phyloP scores from a whole-genome alignment of 352 stramenopile species.

The Phytophthora parvispora region DNA sequence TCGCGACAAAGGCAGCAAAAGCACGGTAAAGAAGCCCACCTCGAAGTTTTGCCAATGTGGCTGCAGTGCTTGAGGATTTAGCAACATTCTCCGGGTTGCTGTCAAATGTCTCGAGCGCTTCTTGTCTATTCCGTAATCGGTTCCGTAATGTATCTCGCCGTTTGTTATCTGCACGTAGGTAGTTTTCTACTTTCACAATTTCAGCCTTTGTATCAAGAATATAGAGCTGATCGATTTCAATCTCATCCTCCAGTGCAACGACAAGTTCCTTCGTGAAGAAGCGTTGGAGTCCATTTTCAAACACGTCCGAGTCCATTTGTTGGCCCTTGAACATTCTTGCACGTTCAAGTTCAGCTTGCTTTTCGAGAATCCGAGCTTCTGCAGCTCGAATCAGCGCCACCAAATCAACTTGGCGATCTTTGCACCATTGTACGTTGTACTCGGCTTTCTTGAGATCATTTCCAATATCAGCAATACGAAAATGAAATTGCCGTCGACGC shows the following conservation, averaged over 20 bases:
- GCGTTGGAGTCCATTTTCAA: conserved; percentile 74
- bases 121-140: conserved; percentile 51
- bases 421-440: conserved; percentile 87
- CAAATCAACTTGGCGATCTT: conserved; percentile 73
- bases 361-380: conserved; percentile 79
- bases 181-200: conserved; percentile 78
- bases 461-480: conserved; percentile 70
- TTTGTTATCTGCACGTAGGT: conserved; percentile 68
- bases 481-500: conserved; percentile 80
- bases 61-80: conserved; percentile 14
- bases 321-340: conserved; percentile 71
- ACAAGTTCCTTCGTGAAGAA: conserved; percentile 87
- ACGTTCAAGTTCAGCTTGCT: conserved; percentile 81
- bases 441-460: conserved; percentile 64
- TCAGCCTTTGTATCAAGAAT: conserved; percentile 84
- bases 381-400: conserved; percentile 75
- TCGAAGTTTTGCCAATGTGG: conserved; percentile 48
- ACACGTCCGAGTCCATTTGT: conserved; percentile 86
- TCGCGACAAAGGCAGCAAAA: conserved; percentile 62
- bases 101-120: conserved; percentile 63
- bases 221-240: conserved; percentile 89
- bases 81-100: conserved; percentile 30
- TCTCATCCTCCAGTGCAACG: conserved; percentile 79
- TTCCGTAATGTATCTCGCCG: conserved; percentile 36
- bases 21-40: conserved; percentile 53